These are phyloP conservation scores for Phytopythium sindhum DNA, from an alignment of 352 stramenopile species.

Conservation along the genomic window DNA sequence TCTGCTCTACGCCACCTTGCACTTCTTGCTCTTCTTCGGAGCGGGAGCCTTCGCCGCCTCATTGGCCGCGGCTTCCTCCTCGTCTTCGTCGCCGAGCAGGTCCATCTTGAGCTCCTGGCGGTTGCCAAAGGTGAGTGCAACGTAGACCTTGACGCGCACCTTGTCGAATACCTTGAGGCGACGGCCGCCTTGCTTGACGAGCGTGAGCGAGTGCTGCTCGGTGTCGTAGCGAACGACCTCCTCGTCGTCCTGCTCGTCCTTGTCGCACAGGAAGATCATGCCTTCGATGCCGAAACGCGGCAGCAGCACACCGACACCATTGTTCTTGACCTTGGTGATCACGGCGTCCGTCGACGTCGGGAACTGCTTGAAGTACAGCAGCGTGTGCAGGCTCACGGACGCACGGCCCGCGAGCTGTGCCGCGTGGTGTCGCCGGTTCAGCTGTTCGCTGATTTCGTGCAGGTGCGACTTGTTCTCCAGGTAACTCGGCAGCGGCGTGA, in stretches of 20 bases:
- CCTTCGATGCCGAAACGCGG: slow-evolving; percentile 99
- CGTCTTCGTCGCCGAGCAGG: slow-evolving; percentile 47
- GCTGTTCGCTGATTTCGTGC: slow-evolving; percentile 95
- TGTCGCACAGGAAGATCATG: slow-evolving; percentile 87
- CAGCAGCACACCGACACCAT: slow-evolving; percentile 94
- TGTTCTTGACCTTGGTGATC: slow-evolving; percentile 95
- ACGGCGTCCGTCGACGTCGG: slow-evolving; percentile 87
- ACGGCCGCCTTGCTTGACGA: slow-evolving; percentile 49
- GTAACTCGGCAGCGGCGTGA: slow-evolving; percentile 94
- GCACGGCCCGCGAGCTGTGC: slow-evolving; percentile 96
- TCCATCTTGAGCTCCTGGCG: slow-evolving; percentile 86
- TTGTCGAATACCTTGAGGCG: slow-evolving; percentile 78
- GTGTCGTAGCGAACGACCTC: slow-evolving; percentile 55
- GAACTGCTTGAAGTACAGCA: slow-evolving; percentile 96
- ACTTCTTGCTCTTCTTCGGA: background rate
- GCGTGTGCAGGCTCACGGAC: slow-evolving; percentile 96
- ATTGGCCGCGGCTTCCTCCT: slow-evolving; percentile 9
- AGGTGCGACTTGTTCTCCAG: slow-evolving; percentile 92
- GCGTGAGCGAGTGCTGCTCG: slow-evolving; percentile 47
- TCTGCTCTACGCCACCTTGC: background rate
- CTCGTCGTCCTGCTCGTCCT: slow-evolving; percentile 59
- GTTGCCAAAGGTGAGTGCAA: slow-evolving; percentile 72
- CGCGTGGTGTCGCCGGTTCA: slow-evolving; percentile 96
- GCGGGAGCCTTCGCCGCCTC: background rate
- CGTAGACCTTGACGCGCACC: slow-evolving; percentile 76